Conservation (phyloP, 768 basidiomycete species). For the Rhodosporidiobolus odoratus region DNA sequence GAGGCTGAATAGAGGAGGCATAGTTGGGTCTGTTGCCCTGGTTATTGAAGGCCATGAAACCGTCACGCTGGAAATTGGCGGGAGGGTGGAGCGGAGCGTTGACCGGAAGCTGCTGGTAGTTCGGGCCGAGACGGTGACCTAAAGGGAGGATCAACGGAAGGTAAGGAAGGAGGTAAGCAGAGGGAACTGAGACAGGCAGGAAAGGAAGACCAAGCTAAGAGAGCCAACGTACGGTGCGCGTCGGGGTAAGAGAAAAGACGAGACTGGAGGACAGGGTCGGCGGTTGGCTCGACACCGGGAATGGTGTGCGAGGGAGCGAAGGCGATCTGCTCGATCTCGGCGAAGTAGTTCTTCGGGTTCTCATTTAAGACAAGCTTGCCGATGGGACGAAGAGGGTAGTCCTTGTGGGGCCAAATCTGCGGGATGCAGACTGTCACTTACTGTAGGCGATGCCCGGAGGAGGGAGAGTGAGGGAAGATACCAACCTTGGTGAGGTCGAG, state of each 20-base stretch:
- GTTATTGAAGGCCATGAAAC: conserved; percentile 53
- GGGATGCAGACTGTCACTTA: too few relatives aligned
- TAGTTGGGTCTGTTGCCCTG: conserved; percentile 86
- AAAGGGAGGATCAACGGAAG: too few relatives aligned
- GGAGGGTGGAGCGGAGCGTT: conserved; percentile 70
- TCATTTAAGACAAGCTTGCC: conserved; percentile 50
- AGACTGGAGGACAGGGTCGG: conserved; percentile 88
- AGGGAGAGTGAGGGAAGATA: too few relatives aligned
- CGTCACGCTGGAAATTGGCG: conserved; percentile 90
- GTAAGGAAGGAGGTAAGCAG: too few relatives aligned
- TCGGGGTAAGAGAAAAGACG: conserved; percentile 85
- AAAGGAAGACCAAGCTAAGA: not conserved
- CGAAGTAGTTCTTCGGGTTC: conserved; percentile 44
- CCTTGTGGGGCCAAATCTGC: conserved; percentile 47
- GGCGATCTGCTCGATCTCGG: conserved; percentile 54
- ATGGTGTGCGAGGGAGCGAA: conserved; percentile 83
- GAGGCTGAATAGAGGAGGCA: conserved; percentile 67
- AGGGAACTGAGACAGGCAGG: conserved; percentile 28
- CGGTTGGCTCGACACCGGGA: conserved; percentile 81
- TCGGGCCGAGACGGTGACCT: conserved; percentile 49
- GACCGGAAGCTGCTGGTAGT: conserved; percentile 70
- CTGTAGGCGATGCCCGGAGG: too few relatives aligned
- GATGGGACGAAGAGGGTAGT: conserved; percentile 48
- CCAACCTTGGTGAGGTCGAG: conserved; percentile 72
- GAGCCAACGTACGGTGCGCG: conserved; percentile 38